These are phyloP conservation scores for Sphaerostilbella broomeana DNA, from an alignment of 2,329 filamentous ascomycete species.

Conservation along the genomic window DNA sequence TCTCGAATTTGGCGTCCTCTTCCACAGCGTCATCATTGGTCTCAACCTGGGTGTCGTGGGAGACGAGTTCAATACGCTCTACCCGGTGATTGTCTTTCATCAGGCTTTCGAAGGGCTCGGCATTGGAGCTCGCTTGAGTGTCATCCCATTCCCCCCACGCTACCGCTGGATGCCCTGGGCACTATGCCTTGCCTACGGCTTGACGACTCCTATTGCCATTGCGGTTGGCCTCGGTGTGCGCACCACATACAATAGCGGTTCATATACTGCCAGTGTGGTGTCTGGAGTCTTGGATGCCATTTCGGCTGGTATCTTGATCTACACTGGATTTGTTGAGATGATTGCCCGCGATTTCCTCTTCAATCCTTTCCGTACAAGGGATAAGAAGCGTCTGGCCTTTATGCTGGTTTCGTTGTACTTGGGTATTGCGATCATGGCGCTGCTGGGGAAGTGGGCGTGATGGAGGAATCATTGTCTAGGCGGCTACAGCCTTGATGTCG, in stretches of 20 bases:
- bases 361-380: conserved; percentile 65
- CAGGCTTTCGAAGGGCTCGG: conserved; percentile 58
- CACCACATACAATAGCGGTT: conserved; percentile 23
- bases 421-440: conserved; percentile 67
- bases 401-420: conserved; percentile 56
- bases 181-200: conserved; percentile 40
- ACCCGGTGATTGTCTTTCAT: conserved; percentile 56
- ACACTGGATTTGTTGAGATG: conserved; percentile 80
- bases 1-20: conserved; percentile 55
- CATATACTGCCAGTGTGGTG: conserved; percentile 48
- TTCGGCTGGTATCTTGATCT: conserved; percentile 77
- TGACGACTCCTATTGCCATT: conserved; percentile 47
- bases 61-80: conserved; percentile 50
- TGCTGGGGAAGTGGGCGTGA: conserved; percentile 73
- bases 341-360: conserved; percentile 94
- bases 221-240: conserved; percentile 42
- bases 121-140: conserved; percentile 53
- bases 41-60: conserved; percentile 55
- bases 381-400: conserved; percentile 37
- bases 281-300: conserved; percentile 81
- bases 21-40: conserved; percentile 59
- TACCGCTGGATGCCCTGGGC: conserved; percentile 41
- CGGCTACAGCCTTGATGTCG: too few species aligned
- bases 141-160: conserved; percentile 43
- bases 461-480: background rate